phyloP scores from a whole-genome alignment of 257 asterid species.

The Salvia hispanica region DNA sequence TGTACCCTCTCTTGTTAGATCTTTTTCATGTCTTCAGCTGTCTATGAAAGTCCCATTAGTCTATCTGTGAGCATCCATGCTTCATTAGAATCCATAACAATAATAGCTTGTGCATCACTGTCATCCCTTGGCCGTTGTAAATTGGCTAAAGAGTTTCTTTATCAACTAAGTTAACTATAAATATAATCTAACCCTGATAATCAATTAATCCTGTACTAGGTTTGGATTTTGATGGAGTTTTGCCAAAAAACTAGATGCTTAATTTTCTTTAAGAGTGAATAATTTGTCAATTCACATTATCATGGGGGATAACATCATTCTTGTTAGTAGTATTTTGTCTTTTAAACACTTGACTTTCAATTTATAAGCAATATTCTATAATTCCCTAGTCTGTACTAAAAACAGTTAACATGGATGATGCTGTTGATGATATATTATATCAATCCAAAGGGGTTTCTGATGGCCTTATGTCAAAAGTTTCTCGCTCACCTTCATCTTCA shows the following conservation, averaged over 20 bases:
- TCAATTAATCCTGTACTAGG: constrained; percentile 14
- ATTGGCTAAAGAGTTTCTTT: constrained; percentile 9
- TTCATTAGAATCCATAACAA: constrained; percentile 8
- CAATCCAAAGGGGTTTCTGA: constrained; percentile 97
- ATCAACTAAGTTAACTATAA: constrained; percentile 2
- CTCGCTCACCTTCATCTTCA: constrained; percentile 59
- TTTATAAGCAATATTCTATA: background rate
- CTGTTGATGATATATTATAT: constrained; percentile 95
- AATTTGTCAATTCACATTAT: constrained; percentile 9
- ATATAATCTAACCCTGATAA: background rate
- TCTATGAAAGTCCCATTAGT: constrained; percentile 16
- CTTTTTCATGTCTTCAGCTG: constrained; percentile 21
- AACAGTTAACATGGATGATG: constrained; percentile 96
- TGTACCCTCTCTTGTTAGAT: constrained; percentile 37
- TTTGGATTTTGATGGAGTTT: constrained; percentile 10
- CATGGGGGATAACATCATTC: constrained; percentile 1
- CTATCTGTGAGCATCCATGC: constrained; percentile 15
- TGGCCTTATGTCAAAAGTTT: constrained; percentile 74
- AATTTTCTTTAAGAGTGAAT: constrained; percentile 4
- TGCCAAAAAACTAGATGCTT: background rate
- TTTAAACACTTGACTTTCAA: background rate
- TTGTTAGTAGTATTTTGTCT: constrained; percentile 8
- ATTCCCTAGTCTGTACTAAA: background rate
- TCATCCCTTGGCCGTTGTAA: constrained; percentile 5
- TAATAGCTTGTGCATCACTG: constrained; percentile 3